These are phyloP conservation scores for Meyerozyma smithsonii DNA, from an alignment of 1,139 yeast species.

Conservation along the genomic window DNA sequence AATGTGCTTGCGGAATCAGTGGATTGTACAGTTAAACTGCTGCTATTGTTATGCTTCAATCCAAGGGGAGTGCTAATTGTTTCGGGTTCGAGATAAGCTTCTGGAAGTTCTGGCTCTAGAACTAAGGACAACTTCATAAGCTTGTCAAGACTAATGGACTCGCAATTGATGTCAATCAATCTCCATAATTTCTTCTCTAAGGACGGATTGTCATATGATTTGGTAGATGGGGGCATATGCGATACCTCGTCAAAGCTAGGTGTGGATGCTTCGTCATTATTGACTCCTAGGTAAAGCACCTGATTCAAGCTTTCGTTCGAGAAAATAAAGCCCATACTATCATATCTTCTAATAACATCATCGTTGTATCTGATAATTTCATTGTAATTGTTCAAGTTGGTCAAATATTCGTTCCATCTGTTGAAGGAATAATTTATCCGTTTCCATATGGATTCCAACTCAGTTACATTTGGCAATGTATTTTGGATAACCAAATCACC, in stretches of 20 bases:
- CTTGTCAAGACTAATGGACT: constrained; percentile 34
- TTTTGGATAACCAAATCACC: constrained; percentile 63
- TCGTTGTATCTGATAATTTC: constrained; percentile 41
- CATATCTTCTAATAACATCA: constrained; percentile 40
- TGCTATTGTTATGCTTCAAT: background rate
- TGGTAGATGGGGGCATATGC: constrained; percentile 6
- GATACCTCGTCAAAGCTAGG: constrained; percentile 12
- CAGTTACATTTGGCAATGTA: constrained; percentile 39
- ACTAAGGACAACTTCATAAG: constrained; percentile 36
- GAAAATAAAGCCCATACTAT: constrained; percentile 43
- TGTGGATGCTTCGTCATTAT: constrained; percentile 22
- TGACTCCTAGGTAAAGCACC: constrained; percentile 38
- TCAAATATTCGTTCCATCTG: constrained; percentile 73
- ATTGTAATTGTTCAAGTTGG: constrained; percentile 31
- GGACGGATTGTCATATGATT: constrained; percentile 10
- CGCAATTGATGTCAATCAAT: constrained; percentile 37
- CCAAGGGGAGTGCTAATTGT: background rate
- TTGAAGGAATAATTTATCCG: constrained; percentile 69
- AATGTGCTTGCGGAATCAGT: constrained; percentile 1
- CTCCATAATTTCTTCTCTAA: constrained; percentile 24
- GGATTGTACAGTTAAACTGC: background rate
- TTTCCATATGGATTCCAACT: constrained; percentile 62
- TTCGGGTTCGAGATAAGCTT: constrained; percentile 26
- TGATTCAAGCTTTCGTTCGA: constrained; percentile 45
- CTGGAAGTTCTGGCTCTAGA: constrained; percentile 40